phyloP scores from a whole-genome alignment of 176 grass and related monocot species.

The Carex pumila region DNA sequence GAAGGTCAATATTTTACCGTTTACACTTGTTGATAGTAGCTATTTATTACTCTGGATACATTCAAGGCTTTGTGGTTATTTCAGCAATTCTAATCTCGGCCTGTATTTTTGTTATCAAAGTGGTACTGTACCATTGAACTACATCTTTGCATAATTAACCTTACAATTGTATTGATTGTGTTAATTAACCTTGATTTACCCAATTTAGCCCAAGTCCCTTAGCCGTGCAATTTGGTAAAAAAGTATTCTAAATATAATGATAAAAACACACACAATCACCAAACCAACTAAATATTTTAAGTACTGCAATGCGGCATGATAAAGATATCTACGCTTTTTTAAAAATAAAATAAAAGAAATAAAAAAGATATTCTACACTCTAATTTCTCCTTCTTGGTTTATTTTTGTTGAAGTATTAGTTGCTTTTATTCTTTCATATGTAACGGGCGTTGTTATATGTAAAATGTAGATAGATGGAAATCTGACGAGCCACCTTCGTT shows the following conservation, averaged over 20 bases:
- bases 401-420: not conserved
- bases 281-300: not conserved
- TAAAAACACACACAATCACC: not conserved
- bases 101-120: not conserved
- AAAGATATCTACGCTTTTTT: not conserved
- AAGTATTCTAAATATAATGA: not conserved
- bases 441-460: not conserved
- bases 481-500: slow-evolving; percentile 55
- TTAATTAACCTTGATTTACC: not conserved
- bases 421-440: not conserved
- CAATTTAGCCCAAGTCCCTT: not conserved
- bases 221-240: not conserved
- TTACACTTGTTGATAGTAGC: not conserved
- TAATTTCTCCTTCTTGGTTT: not conserved
- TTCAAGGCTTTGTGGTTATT: not conserved
- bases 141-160: not conserved
- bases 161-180: not conserved
- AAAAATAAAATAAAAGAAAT: not conserved
- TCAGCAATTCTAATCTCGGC: not conserved
- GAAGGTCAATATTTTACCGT: slow-evolving; percentile 43
- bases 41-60: not conserved
- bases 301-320: not conserved
- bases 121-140: not conserved
- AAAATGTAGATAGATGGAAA: slow-evolving; percentile 67
- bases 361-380: not conserved